Evolutionary conservation across 805 yeast species (phyloP).

Genomic region (Danielia reshetovae): DNA sequence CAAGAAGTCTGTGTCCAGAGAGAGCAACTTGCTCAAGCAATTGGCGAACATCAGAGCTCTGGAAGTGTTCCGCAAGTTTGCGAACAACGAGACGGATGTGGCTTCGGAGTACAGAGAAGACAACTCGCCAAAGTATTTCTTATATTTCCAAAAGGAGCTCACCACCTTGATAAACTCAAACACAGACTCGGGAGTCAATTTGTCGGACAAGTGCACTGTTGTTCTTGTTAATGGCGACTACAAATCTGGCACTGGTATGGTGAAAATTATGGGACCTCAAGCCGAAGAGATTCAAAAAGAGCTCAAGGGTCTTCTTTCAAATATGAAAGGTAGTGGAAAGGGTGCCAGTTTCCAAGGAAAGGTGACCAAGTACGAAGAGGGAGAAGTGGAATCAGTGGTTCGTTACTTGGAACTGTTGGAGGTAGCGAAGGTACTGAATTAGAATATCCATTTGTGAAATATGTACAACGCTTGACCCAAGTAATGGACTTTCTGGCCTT

Average conservation of each 20-base stretch:
- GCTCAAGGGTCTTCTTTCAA: constrained; percentile 43
- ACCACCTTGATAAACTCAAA: constrained; percentile 25
- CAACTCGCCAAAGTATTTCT: constrained; percentile 45
- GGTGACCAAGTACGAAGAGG: constrained; percentile 51
- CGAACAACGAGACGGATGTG: constrained; percentile 16
- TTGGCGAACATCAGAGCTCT: constrained; percentile 51
- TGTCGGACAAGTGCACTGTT: constrained; percentile 41
- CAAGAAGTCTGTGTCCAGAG: constrained; percentile 48
- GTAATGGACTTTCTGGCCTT: constrained; percentile 97
- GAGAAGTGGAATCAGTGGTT: constrained; percentile 44
- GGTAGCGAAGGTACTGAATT: neutral
- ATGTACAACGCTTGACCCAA: constrained; percentile 92
- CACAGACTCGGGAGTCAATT: constrained; percentile 24
- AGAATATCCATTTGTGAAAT: neutral
- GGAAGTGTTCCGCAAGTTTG: constrained; percentile 32
- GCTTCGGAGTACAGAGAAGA: constrained; percentile 53
- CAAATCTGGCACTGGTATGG: constrained; percentile 50
- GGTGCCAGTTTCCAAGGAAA: constrained; percentile 77
- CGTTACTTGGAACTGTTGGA: constrained; percentile 27
- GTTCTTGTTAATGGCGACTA: constrained; percentile 59
- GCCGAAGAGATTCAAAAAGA: constrained; percentile 43
- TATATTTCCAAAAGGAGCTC: constrained; percentile 45
- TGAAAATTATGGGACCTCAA: constrained; percentile 57
- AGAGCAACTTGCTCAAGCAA: constrained; percentile 53
- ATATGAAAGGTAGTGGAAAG: constrained; percentile 80